A percentile compares a stretch with the other conserved stretches of the same genome.
Conservation (phyloP, 768 basidiomycete genomes). For the Cystofilobasidium bisporidii region DNA sequence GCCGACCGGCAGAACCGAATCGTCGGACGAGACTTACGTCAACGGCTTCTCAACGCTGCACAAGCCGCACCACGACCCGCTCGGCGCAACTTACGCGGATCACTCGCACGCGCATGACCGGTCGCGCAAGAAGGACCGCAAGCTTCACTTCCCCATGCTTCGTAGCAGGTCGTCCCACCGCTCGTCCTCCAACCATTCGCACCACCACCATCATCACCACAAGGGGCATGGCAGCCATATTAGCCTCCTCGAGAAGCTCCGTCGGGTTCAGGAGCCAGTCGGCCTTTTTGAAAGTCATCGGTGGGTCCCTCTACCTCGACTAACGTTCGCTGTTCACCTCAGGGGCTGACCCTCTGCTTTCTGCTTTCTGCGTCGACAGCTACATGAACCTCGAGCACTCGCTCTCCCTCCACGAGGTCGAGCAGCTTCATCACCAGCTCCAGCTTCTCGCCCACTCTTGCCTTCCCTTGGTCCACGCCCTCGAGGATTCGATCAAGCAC, state of each 20-base stretch:
- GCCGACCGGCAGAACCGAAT: background rate
- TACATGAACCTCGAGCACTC: slow-evolving; percentile 27
- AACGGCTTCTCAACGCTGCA: background rate
- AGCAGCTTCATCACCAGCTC: slow-evolving; percentile 20
- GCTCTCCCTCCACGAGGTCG: background rate
- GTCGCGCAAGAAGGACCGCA: background rate
- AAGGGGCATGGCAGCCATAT: slow-evolving; percentile 1
- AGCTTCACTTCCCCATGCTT: background rate
- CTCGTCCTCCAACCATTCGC: background rate
- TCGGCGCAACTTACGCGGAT: background rate
- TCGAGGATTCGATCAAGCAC: slow-evolving; percentile 12
- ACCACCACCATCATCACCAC: slow-evolving; percentile 15
- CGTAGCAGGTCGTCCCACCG: background rate
- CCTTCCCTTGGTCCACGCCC: slow-evolving; percentile 15
- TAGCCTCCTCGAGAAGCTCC: slow-evolving; percentile 22
- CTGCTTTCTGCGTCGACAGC: no score
- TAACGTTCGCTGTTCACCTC: background rate
- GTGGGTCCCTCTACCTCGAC: no score
- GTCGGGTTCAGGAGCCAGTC: slow-evolving; percentile 24
- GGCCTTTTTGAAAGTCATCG: slow-evolving; percentile 23
- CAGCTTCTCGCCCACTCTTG: slow-evolving; percentile 24
- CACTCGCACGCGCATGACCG: background rate
- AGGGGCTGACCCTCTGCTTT: background rate
- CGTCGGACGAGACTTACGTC: background rate
- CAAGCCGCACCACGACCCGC: background rate